These are phyloP conservation scores for Syzygium syzygioides DNA, from an alignment of 441 rosid species.

Conservation along the genomic window DNA sequence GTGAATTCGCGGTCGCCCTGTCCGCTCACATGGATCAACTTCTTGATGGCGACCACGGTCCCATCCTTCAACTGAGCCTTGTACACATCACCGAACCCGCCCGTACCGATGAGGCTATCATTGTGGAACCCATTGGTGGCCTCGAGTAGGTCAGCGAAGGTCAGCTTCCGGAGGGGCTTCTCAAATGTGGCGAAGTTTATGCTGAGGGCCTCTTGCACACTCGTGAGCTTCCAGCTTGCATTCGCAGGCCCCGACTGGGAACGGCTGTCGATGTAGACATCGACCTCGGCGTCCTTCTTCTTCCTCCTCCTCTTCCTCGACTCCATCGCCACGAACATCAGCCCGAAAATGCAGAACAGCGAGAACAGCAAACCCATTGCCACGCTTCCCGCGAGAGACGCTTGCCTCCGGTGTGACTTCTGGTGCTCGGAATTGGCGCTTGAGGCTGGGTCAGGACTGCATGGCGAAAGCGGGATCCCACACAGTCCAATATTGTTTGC, in stretches of 20 bases:
- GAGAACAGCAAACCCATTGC: constrained; percentile 82
- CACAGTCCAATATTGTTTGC: constrained; percentile 7
- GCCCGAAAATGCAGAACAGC: constrained; percentile 61
- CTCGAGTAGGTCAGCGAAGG: constrained; percentile 10
- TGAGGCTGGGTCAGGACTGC: not conserved
- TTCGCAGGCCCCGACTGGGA: constrained; percentile 51
- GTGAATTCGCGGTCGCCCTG: constrained; percentile 14
- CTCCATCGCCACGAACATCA: constrained; percentile 57
- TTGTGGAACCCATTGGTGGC: constrained; percentile 16
- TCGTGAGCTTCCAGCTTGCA: constrained; percentile 25
- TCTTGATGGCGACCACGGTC: constrained; percentile 11
- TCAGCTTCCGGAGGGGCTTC: constrained; percentile 11
- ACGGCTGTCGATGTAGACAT: constrained; percentile 49
- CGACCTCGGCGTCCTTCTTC: constrained; percentile 49
- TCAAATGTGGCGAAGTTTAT: constrained; percentile 37
- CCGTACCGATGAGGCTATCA: constrained; percentile 11
- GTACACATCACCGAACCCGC: constrained; percentile 17
- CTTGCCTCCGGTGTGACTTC: constrained; percentile 41
- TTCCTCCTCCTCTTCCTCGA: constrained; percentile 61
- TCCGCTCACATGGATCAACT: constrained; percentile 12
- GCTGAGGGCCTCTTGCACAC: constrained; percentile 65
- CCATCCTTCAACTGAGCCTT: constrained; percentile 9
- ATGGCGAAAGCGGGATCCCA: constrained; percentile 3
- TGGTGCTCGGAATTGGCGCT: not conserved
- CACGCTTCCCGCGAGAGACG: constrained; percentile 50